Evolutionary conservation across 2,329 filamentous ascomycete species (phyloP).

Genomic region (Pseudogymnoascus pannorum): DNA sequence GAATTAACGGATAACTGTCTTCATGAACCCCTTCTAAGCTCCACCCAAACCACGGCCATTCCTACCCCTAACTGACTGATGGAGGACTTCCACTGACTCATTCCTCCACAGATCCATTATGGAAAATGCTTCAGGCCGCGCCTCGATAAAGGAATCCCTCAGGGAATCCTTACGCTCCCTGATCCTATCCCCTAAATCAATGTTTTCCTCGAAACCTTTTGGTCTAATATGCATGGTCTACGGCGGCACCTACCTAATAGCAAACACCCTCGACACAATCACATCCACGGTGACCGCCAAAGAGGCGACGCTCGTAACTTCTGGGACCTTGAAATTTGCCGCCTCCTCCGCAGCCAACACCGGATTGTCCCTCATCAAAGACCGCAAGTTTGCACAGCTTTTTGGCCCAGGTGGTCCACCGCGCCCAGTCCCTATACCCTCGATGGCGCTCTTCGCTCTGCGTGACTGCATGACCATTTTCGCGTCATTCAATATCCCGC

Average conservation of each 20-base stretch:
- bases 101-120: conserved; percentile 56
- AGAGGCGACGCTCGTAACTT: conserved; percentile 56
- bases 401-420: conserved; percentile 58
- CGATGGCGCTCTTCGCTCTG: conserved; percentile 70
- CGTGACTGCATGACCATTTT: conserved; percentile 88
- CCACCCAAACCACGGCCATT: background rate
- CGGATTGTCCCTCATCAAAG: conserved; percentile 80
- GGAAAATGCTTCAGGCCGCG: conserved; percentile 69
- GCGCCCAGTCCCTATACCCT: conserved; percentile 57
- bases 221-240: conserved; percentile 69
- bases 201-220: conserved; percentile 60
- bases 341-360: conserved; percentile 79
- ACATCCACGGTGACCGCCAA: conserved; percentile 54
- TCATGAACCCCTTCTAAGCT: background rate
- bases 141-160: conserved; percentile 52
- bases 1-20: background rate
- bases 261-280: conserved; percentile 78
- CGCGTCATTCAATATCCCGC: conserved; percentile 83
- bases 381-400: conserved; percentile 74
- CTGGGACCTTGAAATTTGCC: conserved; percentile 72
- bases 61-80: background rate
- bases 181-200: conserved; percentile 49
- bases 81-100: background rate
- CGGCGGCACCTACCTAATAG: conserved; percentile 81
- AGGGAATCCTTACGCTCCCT: conserved; percentile 50